phyloP scores from a whole-genome alignment of 306 rosid genomes.

The Abrus precatorius region DNA sequence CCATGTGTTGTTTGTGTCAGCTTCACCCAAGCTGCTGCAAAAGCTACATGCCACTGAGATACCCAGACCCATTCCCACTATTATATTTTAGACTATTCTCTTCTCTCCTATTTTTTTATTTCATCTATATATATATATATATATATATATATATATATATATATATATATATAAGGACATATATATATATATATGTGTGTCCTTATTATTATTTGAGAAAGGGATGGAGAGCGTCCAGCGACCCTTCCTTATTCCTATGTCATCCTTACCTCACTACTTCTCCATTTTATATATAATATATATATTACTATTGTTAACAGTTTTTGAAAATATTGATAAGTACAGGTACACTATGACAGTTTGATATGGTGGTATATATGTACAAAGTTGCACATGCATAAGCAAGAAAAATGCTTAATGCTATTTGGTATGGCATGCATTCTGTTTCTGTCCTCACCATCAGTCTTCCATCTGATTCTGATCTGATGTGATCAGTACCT shows the following conservation, averaged over 20 bases:
- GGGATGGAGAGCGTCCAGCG: too few species aligned
- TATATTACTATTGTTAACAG: too few species aligned
- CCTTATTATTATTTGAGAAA: too few species aligned
- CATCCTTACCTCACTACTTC: slow-evolving; percentile 42
- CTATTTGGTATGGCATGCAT: slow-evolving; percentile 67
- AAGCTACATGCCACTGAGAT: slow-evolving; percentile 56
- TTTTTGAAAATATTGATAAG: not conserved
- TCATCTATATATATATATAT: too few species aligned
- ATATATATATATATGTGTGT: too few species aligned
- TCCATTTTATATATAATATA: too few species aligned
- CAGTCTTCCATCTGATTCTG: slow-evolving; percentile 43
- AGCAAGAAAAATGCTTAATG: slow-evolving; percentile 12
- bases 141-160: too few species aligned
- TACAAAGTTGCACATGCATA: not conserved
- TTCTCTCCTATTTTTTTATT: not conserved
- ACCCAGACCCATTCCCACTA: slow-evolving; percentile 19
- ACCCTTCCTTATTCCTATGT: slow-evolving; percentile 31
- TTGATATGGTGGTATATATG: not conserved
- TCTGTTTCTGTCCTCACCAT: slow-evolving; percentile 54
- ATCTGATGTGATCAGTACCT: slow-evolving; percentile 49
- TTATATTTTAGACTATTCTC: slow-evolving; percentile 15
- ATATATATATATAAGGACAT: too few species aligned
- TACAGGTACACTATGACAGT: not conserved
- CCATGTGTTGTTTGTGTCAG: slow-evolving; percentile 55
- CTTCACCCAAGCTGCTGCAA: slow-evolving; percentile 41